A percentile compares a stretch with the other conserved stretches of the same genome.
phyloP scores from a whole-genome alignment of 768 basidiomycete species.

The Fomitopsis pulvina region DNA sequence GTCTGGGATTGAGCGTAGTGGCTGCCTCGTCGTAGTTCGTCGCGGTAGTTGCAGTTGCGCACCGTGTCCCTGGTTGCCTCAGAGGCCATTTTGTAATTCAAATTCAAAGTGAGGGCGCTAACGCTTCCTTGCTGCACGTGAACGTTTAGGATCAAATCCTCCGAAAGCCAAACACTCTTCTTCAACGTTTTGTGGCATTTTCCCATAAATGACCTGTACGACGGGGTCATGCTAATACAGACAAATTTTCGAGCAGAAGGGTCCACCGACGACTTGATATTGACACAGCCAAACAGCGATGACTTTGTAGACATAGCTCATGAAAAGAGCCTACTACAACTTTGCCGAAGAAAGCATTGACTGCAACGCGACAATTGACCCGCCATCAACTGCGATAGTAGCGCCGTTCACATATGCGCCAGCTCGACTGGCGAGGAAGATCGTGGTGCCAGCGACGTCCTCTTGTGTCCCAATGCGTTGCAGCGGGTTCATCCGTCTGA shows the following conservation, averaged over 20 bases:
- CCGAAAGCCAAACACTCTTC: no score
- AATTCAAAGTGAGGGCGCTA: no score
- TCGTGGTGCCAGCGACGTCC: slow-evolving; percentile 56
- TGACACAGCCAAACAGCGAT: not conserved
- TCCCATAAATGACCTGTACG: no score
- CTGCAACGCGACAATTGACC: slow-evolving; percentile 37
- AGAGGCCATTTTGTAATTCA: no score
- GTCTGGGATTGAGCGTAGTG: not conserved
- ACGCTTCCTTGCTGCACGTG: no score
- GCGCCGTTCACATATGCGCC: slow-evolving; percentile 61
- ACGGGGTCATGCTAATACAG: no score
- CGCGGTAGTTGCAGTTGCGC: not conserved
- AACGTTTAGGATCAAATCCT: no score
- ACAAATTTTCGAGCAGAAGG: no score
- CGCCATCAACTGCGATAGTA: slow-evolving; percentile 58
- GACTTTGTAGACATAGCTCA: no score
- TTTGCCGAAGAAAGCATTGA: slow-evolving; percentile 19
- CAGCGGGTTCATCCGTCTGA: slow-evolving; percentile 40
- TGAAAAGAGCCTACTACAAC: no score
- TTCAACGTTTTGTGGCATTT: no score
- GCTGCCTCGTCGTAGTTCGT: no score
- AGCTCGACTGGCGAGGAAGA: slow-evolving; percentile 56
- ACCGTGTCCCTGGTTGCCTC: not conserved
- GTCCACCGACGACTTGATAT: not conserved
- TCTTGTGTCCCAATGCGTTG: slow-evolving; percentile 53